These are phyloP conservation scores for Mucor ambiguus DNA, from an alignment of 371 early-diverging fungal species.

Conservation along the genomic window DNA sequence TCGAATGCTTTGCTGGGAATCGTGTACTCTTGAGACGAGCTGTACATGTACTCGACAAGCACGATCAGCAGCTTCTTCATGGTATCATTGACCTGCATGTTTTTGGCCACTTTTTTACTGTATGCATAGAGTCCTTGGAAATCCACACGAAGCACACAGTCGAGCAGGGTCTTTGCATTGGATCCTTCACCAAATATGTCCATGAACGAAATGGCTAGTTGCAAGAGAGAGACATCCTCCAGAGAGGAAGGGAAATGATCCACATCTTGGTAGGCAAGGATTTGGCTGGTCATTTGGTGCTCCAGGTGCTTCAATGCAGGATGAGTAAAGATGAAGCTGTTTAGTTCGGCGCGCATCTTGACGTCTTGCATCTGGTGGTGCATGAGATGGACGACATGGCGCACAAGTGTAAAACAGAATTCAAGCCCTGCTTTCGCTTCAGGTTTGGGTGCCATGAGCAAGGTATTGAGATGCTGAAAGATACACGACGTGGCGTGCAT, in stretches of 20 bases:
- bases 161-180: slow-evolving; percentile 19
- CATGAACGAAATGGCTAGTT: slow-evolving; percentile 20
- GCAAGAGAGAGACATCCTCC: background rate
- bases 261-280: background rate
- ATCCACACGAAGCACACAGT: slow-evolving; percentile 27
- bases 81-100: slow-evolving; percentile 7
- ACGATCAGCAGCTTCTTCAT: slow-evolving; percentile 30
- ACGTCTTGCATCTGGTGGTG: slow-evolving; percentile 18
- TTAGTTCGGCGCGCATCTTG: slow-evolving; percentile 17
- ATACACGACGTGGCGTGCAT: slow-evolving; percentile 28
- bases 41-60: slow-evolving; percentile 28
- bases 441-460: slow-evolving; percentile 11
- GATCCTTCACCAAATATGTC: slow-evolving; percentile 34
- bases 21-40: background rate
- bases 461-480: slow-evolving; percentile 34
- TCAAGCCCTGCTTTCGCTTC: slow-evolving; percentile 10
- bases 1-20: slow-evolving; percentile 30
- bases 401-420: slow-evolving; percentile 34
- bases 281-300: slow-evolving; percentile 9
- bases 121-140: slow-evolving; percentile 16
- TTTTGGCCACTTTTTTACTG: slow-evolving; percentile 11
- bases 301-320: slow-evolving; percentile 29
- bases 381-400: slow-evolving; percentile 21
- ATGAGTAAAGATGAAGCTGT: slow-evolving; percentile 22
- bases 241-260: slow-evolving; percentile 8